Percentiles rank a stretch among this genome's conserved stretches.
phyloP scores from a whole-genome alignment of 1,284 basidiomycete genomes.

The Microbotryum scabiosae region DNA sequence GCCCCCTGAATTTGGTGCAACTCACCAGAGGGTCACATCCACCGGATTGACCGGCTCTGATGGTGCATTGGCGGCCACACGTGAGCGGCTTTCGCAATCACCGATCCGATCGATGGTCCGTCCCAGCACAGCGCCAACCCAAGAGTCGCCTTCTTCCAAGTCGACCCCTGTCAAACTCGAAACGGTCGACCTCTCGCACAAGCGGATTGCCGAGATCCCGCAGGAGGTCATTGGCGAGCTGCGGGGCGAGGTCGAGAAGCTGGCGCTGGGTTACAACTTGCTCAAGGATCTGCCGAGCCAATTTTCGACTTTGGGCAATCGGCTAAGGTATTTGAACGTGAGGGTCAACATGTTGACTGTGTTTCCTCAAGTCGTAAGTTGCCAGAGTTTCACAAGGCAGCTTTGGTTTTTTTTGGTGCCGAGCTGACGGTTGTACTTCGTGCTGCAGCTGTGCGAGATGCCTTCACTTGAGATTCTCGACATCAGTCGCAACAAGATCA shows the following conservation, averaged over 20 bases:
- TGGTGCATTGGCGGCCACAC: too few species aligned
- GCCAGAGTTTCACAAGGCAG: constrained; percentile 12
- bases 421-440: constrained; percentile 2
- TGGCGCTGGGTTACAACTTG: constrained; percentile 79
- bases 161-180: constrained; percentile 36
- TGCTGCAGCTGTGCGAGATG: constrained; percentile 69
- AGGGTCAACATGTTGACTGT: constrained; percentile 75
- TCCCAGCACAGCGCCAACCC: too few species aligned
- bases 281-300: constrained; percentile 69
- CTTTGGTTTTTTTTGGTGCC: not conserved
- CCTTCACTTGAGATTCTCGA: constrained; percentile 88
- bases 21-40: constrained; percentile 22
- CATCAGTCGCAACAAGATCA: constrained; percentile 86
- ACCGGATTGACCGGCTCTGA: constrained; percentile 3
- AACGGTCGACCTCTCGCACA: constrained; percentile 72
- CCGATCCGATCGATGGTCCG: too few species aligned
- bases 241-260: constrained; percentile 63
- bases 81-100: too few species aligned
- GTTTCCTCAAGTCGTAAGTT: constrained; percentile 77
- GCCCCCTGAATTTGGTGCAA: not conserved
- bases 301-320: constrained; percentile 60
- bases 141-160: too few species aligned
- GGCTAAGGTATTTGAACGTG: constrained; percentile 84
- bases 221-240: constrained; percentile 65
- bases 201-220: constrained; percentile 63